Evolutionary conservation across 768 basidiomycete species (phyloP), one percentile per base, ranked within the genome.

Genomic region (Leccinum pellstonianum): DNA sequence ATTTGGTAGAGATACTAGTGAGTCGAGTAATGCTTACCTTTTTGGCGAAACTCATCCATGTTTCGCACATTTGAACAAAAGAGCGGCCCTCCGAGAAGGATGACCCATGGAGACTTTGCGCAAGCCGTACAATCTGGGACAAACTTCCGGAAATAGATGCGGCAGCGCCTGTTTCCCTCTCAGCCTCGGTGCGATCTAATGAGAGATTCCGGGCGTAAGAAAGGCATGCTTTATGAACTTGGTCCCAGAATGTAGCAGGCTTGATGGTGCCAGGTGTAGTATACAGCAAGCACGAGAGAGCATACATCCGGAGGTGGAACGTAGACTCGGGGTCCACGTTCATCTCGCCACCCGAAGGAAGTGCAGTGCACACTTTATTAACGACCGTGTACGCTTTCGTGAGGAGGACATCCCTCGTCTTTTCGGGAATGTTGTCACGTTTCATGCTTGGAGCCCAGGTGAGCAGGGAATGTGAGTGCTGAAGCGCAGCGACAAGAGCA

Each of bases 181-280:
- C n/a, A n/a, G n/a, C n/a, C 3, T 58, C 60, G 4, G 57, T 1
- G 1, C 35, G 52, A 41, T 55, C 73, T 0, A 60, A 63, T 10
- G 59, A 64, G 12, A 68, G 62, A 0, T 70, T 66, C 1, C 55
- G 66, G 57, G 68, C 61, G 35, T 55, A n/a, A 78, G 70, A 14
- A 69, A 76, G 21, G 77, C 77, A 66, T 77, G 83, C 62, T 81
- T 85, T 58, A 77, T 77, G 27, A 70, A 73, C 78, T 66, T 92
- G 91, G 51, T 87, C 85, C 90, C 90, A 91, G 68, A 91, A 87
- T 0, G 79, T 80, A 51, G 76, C 75, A 3, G 85, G 72, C 51
- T 82, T 78, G 27, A 80, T 62, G 64, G 38, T 81, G 77, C 31
- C 82, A 77, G 25, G 77, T 68, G 80, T 77, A 5, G 85, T 82